These are phyloP conservation scores for Blepharisma stoltei DNA, from an alignment of 73 alveolate genomes.

Conservation along the genomic window DNA sequence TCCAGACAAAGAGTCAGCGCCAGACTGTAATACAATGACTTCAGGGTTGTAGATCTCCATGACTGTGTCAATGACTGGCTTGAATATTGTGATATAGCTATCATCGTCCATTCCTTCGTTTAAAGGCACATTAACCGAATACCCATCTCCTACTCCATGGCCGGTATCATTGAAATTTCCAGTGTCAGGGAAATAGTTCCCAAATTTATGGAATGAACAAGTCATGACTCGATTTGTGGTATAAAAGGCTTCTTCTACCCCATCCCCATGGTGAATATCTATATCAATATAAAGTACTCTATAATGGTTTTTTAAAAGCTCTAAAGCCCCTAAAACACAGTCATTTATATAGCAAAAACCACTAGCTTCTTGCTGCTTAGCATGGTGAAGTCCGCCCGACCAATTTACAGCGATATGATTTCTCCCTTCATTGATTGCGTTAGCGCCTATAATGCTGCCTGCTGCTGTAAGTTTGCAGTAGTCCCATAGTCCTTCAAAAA, in stretches of 20 bases:
- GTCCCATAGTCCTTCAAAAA: not conserved
- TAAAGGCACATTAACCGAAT: slow-evolving; percentile 94
- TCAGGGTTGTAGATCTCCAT: slow-evolving; percentile 85
- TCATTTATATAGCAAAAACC: slow-evolving; percentile 98
- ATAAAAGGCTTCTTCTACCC: slow-evolving; percentile 98
- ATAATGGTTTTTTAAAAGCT: slow-evolving; percentile 83
- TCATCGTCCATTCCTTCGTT: slow-evolving; percentile 93
- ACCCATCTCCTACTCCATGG: slow-evolving; percentile 82
- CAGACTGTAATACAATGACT: slow-evolving; percentile 93
- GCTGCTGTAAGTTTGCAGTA: slow-evolving; percentile 60
- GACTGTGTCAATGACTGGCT: slow-evolving; percentile 73
- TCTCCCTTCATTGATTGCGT: slow-evolving; percentile 56
- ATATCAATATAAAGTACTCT: slow-evolving; percentile 95
- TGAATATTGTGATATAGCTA: slow-evolving; percentile 66
- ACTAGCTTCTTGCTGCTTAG: slow-evolving; percentile 93
- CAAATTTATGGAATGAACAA: slow-evolving; percentile 91
- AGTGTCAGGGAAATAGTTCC: slow-evolving; percentile 98
- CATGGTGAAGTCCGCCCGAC: slow-evolving; percentile 99
- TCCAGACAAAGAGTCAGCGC: slow-evolving; percentile 89
- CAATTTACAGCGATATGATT: slow-evolving; percentile 92
- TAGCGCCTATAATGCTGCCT: slow-evolving; percentile 86
- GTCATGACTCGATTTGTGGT: slow-evolving; percentile 95
- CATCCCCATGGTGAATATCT: slow-evolving; percentile 99
- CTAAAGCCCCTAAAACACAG: slow-evolving; percentile 92
- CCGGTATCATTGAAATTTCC: slow-evolving; percentile 91